Conservation (phyloP, 495 filamentous ascomycete species). For the Aspergillus diversus region DNA sequence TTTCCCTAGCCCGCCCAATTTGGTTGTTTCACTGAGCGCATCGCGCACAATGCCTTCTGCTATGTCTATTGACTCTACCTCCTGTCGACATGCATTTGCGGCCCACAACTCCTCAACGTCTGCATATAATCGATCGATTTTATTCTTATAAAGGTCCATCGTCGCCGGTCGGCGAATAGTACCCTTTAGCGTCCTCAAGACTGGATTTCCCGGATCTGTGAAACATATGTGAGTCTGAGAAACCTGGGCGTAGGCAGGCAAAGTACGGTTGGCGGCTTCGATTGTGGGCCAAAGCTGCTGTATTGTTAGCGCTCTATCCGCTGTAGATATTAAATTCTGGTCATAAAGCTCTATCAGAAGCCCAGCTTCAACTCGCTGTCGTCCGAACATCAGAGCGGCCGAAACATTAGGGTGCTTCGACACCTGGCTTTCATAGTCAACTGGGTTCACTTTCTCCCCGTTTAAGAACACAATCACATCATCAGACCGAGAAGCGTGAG, state of each 20-base stretch:
- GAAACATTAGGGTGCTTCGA: slow-evolving; percentile 6
- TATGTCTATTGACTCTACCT: background rate
- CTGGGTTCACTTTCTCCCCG: slow-evolving; percentile 15
- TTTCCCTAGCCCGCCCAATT: background rate
- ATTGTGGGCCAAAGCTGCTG: slow-evolving; percentile 5
- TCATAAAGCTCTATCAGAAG: slow-evolving; percentile 6
- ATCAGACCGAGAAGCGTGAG: slow-evolving; percentile 14
- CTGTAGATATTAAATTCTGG: background rate
- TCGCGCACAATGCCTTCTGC: background rate
- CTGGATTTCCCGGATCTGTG: slow-evolving; percentile 3
- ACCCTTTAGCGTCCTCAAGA: slow-evolving; percentile 8
- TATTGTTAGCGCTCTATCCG: background rate
- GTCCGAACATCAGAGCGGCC: slow-evolving; percentile 5
- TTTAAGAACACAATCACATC: slow-evolving; percentile 16
- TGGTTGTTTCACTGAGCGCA: slow-evolving; percentile 2
- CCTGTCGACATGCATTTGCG: background rate
- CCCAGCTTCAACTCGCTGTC: slow-evolving; percentile 9
- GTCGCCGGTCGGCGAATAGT: slow-evolving; percentile 7
- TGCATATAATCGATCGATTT: slow-evolving; percentile 2
- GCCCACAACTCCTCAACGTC: slow-evolving; percentile 12
- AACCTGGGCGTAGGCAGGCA: slow-evolving; percentile 11
- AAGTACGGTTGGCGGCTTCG: slow-evolving; percentile 4
- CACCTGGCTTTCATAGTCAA: slow-evolving; percentile 16
- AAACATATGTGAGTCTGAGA: slow-evolving; percentile 12
- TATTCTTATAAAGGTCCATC: slow-evolving; percentile 5